phyloP scores from a whole-genome alignment of 768 basidiomycete species.

The Lactifluus piperatus region DNA sequence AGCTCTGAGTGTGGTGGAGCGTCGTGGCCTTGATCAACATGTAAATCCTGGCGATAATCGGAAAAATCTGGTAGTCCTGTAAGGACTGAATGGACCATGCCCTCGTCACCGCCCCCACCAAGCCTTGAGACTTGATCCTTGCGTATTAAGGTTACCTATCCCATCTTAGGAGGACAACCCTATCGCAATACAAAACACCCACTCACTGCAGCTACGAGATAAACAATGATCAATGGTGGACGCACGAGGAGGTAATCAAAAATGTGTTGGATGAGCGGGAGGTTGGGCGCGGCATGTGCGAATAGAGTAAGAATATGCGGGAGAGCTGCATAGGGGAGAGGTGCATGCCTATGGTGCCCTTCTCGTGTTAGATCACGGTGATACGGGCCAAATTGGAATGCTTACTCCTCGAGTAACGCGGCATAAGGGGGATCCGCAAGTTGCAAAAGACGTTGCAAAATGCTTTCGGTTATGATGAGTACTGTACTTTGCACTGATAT shows the following conservation, averaged over 20 bases:
- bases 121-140: conserved; percentile 58
- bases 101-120: conserved; percentile 63
- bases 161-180: not conserved
- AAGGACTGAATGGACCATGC: conserved; percentile 73
- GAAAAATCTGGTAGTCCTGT: conserved; percentile 52
- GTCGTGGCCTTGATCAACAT: not conserved
- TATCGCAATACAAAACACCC: not conserved
- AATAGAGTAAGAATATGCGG: conserved; percentile 88
- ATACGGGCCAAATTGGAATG: not conserved
- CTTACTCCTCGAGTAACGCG: conserved; percentile 56
- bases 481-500: conserved; percentile 54
- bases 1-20: not conserved
- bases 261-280: conserved; percentile 83
- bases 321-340: conserved; percentile 82
- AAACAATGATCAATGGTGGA: conserved; percentile 74
- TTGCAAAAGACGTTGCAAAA: conserved; percentile 65
- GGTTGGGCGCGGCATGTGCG: conserved; percentile 84
- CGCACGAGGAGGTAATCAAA: conserved; percentile 85
- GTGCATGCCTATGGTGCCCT: conserved; percentile 43
- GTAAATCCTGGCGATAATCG: conserved; percentile 31
- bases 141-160: conserved; percentile 63
- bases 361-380: not conserved
- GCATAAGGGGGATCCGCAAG: conserved; percentile 66
- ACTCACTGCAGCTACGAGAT: conserved; percentile 76
- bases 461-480: conserved; percentile 32